phyloP scores from a whole-genome alignment of 2,329 filamentous ascomycete species.

The Gremmenia infestans region DNA sequence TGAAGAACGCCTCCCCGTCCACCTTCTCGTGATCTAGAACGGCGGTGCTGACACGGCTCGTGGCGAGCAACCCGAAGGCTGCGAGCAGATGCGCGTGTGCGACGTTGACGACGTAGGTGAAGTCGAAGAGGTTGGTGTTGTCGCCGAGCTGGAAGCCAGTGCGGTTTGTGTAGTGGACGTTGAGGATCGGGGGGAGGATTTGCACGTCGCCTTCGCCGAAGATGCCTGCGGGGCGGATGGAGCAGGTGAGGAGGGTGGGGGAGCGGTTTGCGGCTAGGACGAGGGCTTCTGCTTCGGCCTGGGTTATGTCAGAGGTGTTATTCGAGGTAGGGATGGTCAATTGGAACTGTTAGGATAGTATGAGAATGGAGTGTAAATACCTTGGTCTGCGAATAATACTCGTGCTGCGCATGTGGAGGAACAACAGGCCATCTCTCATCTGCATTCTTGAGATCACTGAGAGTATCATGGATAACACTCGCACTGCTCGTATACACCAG shows the following conservation, averaged over 20 bases:
- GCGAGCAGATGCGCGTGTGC: slow-evolving; percentile 81
- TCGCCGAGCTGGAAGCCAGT: slow-evolving; percentile 76
- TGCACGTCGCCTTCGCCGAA: slow-evolving; percentile 86
- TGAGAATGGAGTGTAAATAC: slow-evolving; percentile 13
- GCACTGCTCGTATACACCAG: slow-evolving; percentile 90
- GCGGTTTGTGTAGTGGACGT: slow-evolving; percentile 62
- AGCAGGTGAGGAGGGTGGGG: slow-evolving; percentile 62
- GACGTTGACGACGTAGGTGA: slow-evolving; percentile 64
- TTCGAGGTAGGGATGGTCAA: background rate
- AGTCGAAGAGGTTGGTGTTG: slow-evolving; percentile 66
- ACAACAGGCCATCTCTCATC: slow-evolving; percentile 79
- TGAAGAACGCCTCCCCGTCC: slow-evolving; percentile 82
- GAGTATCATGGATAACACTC: slow-evolving; percentile 80
- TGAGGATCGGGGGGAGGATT: slow-evolving; percentile 67
- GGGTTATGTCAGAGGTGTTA: background rate
- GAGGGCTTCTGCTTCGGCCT: slow-evolving; percentile 73
- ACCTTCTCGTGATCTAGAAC: slow-evolving; percentile 69
- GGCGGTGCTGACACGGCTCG: slow-evolving; percentile 36
- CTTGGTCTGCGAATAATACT: slow-evolving; percentile 90
- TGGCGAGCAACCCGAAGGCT: slow-evolving; percentile 45
- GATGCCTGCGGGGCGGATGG: slow-evolving; percentile 82
- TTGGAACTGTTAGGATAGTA: background rate
- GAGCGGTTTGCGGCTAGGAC: slow-evolving; percentile 72
- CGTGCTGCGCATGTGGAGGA: slow-evolving; percentile 62
- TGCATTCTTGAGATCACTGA: slow-evolving; percentile 73